Evolutionary conservation across 352 stramenopile genomes (phyloP).

Genomic region (Phytopythium sindhum): DNA sequence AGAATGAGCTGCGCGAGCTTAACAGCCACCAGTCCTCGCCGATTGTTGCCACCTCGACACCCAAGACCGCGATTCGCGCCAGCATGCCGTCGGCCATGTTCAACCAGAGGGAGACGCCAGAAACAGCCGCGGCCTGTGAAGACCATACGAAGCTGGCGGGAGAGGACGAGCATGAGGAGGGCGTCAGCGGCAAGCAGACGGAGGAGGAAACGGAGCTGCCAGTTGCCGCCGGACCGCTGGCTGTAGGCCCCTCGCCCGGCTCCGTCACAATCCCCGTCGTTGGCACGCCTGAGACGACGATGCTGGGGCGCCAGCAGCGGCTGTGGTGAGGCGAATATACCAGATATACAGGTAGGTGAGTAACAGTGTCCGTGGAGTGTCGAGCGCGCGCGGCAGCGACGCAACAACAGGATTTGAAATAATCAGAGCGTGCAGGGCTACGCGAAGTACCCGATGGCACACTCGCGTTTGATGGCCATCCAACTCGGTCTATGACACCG

Average conservation of each 20-base stretch:
- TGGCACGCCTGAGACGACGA: not conserved
- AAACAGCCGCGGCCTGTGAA: not conserved
- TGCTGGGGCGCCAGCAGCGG: conserved; percentile 8
- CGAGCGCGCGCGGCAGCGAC: not conserved
- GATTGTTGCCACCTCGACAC: not conserved
- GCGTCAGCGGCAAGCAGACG: not conserved
- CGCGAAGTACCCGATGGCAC: too few species aligned
- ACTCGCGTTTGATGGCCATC: not conserved
- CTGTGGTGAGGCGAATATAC: not conserved
- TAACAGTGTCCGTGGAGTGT: not conserved
- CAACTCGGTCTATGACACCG: too few species aligned
- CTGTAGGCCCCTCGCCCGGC: not conserved
- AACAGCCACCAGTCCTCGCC: conserved; percentile 3
- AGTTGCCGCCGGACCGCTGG: not conserved
- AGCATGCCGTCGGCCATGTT: not conserved
- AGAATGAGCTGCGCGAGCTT: conserved; percentile 19
- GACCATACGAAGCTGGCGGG: not conserved
- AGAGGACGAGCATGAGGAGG: not conserved
- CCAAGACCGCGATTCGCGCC: conserved; percentile 6
- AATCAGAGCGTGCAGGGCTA: not conserved
- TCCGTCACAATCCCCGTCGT: not conserved
- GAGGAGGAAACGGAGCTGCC: not conserved
- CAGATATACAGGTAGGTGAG: too few species aligned
- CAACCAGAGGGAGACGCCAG: conserved; percentile 1
- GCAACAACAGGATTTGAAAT: not conserved